Conservation (phyloP, 2,329 filamentous ascomycete species). For the Sporothrix phasma region DNA sequence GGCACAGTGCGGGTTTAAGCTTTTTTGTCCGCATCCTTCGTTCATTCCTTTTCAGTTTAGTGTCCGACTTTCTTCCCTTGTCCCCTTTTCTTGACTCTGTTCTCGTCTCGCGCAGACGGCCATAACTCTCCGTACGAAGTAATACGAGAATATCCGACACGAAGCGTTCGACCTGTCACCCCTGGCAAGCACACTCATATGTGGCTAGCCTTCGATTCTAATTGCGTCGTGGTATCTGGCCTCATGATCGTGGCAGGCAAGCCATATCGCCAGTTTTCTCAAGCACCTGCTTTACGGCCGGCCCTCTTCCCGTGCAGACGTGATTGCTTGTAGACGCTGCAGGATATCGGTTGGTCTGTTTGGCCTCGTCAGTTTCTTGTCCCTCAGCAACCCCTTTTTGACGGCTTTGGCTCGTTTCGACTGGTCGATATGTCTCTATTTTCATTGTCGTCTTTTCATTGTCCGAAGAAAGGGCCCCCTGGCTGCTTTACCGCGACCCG, state of each 20-base stretch:
- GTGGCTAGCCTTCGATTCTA: too few species aligned
- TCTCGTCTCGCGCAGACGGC: not conserved
- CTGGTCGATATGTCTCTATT: not conserved
- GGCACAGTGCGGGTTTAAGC: conserved; percentile 3
- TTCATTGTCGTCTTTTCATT: not conserved
- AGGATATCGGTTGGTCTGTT: not conserved
- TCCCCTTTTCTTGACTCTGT: not conserved
- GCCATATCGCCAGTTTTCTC: not conserved
- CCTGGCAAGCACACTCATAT: too few species aligned
- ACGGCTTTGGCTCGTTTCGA: not conserved
- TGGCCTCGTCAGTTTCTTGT: not conserved
- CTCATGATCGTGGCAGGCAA: too few species aligned
- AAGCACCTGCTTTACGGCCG: not conserved
- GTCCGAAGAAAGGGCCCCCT: too few species aligned
- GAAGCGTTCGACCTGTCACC: not conserved
- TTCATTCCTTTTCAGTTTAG: not conserved
- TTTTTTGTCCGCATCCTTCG: not conserved
- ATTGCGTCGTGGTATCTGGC: too few species aligned
- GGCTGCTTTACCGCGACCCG: not conserved
- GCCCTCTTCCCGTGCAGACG: not conserved
- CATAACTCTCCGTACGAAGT: not conserved
- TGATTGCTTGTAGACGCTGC: not conserved
- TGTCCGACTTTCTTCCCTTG: not conserved
- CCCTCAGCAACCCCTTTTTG: not conserved
- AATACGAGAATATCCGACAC: not conserved